Percentiles rank a stretch among this genome's conserved stretches.
phyloP scores from a whole-genome alignment of 2,329 filamentous ascomycete species.

The Fusarium incarnatum region DNA sequence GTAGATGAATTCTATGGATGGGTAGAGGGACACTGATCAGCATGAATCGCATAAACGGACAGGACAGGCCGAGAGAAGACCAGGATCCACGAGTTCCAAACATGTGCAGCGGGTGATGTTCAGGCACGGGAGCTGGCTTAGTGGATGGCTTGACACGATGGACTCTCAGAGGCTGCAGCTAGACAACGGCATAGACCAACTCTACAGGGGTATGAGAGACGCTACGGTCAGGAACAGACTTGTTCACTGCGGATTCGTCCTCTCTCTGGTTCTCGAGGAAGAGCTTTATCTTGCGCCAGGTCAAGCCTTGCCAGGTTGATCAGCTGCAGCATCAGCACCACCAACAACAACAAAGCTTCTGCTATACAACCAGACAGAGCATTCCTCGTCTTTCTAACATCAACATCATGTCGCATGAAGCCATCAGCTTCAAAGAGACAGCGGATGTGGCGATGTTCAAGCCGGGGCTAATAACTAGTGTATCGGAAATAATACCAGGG shows the following conservation, averaged over 20 bases:
- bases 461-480: constrained; percentile 14
- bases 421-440: background rate
- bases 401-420: background rate
- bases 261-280: background rate
- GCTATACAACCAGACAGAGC: background rate
- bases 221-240: constrained; percentile 9
- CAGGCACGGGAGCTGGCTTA: constrained; percentile 26
- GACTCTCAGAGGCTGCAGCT: constrained; percentile 1
- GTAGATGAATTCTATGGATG: constrained; percentile 8
- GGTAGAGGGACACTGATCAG: background rate
- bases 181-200: constrained; percentile 5
- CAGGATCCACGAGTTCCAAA: background rate
- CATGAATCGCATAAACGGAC: constrained; percentile 19
- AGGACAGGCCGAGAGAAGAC: background rate
- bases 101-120: constrained; percentile 21
- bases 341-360: background rate
- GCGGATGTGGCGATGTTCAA: constrained; percentile 9
- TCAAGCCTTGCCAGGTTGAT: background rate
- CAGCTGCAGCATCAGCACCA: background rate
- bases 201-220: constrained; percentile 1
- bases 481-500: constrained; percentile 34
- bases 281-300: background rate
- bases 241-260: constrained; percentile 6
- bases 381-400: background rate
- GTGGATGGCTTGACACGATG: constrained; percentile 9